Base-by-base conservation (phyloP, 768 basidiomycete species). In the Leccinum variicolor region DNA sequence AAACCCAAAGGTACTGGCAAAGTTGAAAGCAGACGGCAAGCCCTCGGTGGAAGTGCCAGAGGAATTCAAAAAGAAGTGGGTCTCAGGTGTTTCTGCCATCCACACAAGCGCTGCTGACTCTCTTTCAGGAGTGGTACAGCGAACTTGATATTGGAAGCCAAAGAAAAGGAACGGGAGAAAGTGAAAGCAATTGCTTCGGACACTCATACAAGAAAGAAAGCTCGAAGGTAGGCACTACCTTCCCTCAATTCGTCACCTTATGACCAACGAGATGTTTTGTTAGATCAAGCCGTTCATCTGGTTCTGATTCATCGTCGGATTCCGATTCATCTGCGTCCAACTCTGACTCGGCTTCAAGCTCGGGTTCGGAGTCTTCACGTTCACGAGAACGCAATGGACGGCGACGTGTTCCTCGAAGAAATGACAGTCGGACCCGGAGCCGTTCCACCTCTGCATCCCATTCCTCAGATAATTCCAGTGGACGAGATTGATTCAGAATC, bases 21-120 rank as follows among this genome's bases (percentile, higher is more conserved):
- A 90, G 71, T 71, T 89, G 39, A 87, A 83, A 70, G 76, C 79
- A 0, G 83, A 86, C 8, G 87, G 87, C 10, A 85, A 86, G 63
- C 91, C 92, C 4, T 84, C 84, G 17, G 86, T 92, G 0, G 90
- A 92, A 60, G 83, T 94, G 11, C 94, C 94, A 4, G 93, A 94
- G 60, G 94, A 97, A 71, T 95, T 97, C 74, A 92, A 85, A 78
- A 81, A 74, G 60, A 86, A 87, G 90, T 91, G 55, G 34, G 85
- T 78, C 1, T 48, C 25, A 19, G 33, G 29, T 6, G 13, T 34
- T 39, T 58, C 36, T 29, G 41, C 9, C 23, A 14, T 52, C 9
- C 25, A 14, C 25, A 14, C 15, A 47, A 21, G 17, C 15, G 49
- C 31, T 34, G 54, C 43, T 65, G 23, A 66, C 45, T 31, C 8